Percentiles rank a stretch among this genome's conserved stretches.
Evolutionary conservation across 352 stramenopile genomes (phyloP).

Genomic region (Elongisporangium prolatum): DNA sequence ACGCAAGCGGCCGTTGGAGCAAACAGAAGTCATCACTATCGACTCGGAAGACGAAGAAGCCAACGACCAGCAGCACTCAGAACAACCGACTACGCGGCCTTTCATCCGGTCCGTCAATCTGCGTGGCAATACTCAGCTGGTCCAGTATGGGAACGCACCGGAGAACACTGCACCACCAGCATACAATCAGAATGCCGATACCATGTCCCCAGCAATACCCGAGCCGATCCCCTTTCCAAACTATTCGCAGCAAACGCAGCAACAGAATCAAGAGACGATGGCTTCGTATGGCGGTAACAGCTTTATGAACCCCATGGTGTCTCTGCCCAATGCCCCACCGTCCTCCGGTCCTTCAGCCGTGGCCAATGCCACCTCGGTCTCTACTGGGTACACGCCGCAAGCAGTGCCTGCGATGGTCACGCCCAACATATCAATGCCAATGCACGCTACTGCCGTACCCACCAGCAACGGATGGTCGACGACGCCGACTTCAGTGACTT

Average conservation of each 20-base stretch:
- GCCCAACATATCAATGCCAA: not conserved
- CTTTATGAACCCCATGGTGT: not conserved
- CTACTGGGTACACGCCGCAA: not conserved
- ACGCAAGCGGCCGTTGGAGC: slow-evolving; percentile 29
- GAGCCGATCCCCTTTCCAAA: slow-evolving; percentile 20
- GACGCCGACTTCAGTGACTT: not conserved
- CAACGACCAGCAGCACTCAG: not conserved
- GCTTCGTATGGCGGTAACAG: not conserved
- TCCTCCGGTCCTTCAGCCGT: too few relatives aligned
- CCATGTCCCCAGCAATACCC: slow-evolving; percentile 6
- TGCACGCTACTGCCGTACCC: not conserved
- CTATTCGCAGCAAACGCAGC: not conserved
- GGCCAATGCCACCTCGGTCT: too few relatives aligned
- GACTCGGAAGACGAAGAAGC: slow-evolving; percentile 30
- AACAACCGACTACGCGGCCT: not conserved
- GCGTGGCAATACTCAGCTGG: not conserved
- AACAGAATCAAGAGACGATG: not conserved
- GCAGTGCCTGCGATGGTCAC: not conserved
- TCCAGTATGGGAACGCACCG: not conserved
- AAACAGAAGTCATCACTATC: slow-evolving; percentile 59
- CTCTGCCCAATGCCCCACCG: not conserved
- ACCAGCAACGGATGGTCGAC: not conserved
- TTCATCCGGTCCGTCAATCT: not conserved
- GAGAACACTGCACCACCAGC: not conserved
- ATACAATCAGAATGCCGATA: not conserved